A percentile compares a stretch with the other conserved stretches of the same genome.
phyloP scores from a whole-genome alignment of 108 stramenopile genomes.

The Schizochytrium sp. region DNA sequence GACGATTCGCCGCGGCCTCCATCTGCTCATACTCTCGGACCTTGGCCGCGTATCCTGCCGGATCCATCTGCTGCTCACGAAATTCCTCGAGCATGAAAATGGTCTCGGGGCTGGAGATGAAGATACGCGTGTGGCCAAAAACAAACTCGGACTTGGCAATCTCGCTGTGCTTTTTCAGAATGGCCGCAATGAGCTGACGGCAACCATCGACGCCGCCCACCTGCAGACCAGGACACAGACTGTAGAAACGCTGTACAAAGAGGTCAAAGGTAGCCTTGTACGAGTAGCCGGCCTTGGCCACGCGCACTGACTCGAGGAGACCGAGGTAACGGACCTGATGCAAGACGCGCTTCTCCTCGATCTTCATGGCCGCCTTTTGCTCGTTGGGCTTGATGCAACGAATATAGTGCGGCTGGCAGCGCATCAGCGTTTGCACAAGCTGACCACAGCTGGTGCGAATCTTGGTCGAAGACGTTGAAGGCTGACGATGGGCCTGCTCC shows the following conservation, averaged over 20 bases:
- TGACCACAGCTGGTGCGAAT: slow-evolving; percentile 58
- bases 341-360: slow-evolving; percentile 30
- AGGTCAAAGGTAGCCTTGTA: neutral
- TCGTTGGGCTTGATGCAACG: slow-evolving; percentile 38
- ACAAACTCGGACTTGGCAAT: neutral
- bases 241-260: slow-evolving; percentile 25
- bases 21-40: neutral
- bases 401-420: slow-evolving; percentile 20
- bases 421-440: slow-evolving; percentile 4
- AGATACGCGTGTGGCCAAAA: neutral
- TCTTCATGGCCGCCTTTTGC: neutral
- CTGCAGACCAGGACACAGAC: neutral
- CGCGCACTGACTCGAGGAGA: slow-evolving; percentile 27
- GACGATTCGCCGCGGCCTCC: neutral
- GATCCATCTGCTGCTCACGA: slow-evolving; percentile 4
- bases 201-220: neutral
- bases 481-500: neutral
- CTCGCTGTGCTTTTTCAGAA: neutral
- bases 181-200: neutral
- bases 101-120: slow-evolving; percentile 5
- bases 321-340: slow-evolving; percentile 29
- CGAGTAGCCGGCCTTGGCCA: slow-evolving; percentile 24
- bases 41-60: neutral
- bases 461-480: slow-evolving; percentile 16
- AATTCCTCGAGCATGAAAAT: neutral